These are phyloP conservation scores for Solanum sejunctum DNA, from an alignment of 257 asterid species.

Conservation along the genomic window DNA sequence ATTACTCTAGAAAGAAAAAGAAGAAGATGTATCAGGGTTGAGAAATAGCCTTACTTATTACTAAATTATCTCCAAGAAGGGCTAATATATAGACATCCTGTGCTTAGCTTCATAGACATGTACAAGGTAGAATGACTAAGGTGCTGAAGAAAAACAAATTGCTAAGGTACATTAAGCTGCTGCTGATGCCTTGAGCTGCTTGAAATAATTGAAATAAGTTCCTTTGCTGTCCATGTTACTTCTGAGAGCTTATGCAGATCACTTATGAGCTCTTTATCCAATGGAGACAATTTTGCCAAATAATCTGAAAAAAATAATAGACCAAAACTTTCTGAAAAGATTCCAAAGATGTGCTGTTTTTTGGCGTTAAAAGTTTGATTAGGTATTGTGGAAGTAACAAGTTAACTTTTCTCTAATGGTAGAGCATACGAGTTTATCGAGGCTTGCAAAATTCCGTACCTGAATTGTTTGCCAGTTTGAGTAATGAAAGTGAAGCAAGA, in stretches of 20 bases:
- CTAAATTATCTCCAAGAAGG: neutral
- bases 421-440: neutral
- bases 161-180: neutral
- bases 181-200: neutral
- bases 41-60: neutral
- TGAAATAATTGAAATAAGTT: slow-evolving; percentile 32
- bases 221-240: slow-evolving; percentile 64
- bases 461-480: slow-evolving; percentile 39
- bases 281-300: slow-evolving; percentile 1
- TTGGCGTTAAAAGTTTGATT: neutral
- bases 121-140: neutral
- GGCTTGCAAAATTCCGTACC: slow-evolving; percentile 20
- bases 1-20: neutral
- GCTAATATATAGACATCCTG: neutral
- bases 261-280: slow-evolving; percentile 18
- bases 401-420: neutral
- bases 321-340: neutral
- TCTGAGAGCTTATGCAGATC: slow-evolving; percentile 35
- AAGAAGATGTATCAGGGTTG: neutral
- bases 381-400: neutral
- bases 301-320: slow-evolving; percentile 28
- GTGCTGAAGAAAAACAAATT: neutral
- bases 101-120: neutral
- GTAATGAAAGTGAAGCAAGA: slow-evolving; percentile 52
- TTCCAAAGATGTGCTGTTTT: neutral